phyloP scores from a whole-genome alignment of 257 asterid genomes.

The Salvia rosmarinus region DNA sequence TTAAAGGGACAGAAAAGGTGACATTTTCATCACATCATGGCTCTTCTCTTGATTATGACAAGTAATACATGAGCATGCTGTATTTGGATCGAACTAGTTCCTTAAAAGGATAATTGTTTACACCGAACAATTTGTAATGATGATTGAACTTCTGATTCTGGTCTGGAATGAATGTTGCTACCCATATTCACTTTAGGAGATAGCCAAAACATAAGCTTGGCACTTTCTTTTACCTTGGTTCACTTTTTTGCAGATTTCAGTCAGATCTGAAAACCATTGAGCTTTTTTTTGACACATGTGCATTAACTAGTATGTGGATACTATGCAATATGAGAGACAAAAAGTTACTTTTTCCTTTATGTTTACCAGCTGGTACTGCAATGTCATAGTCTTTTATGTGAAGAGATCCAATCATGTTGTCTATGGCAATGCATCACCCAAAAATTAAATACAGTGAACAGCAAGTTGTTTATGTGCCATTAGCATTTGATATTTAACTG shows the following conservation, averaged over 20 bases:
- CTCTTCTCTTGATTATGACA: slow-evolving; percentile 30
- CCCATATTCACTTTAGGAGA: slow-evolving; percentile 1
- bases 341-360: no score
- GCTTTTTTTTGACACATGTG: not conserved
- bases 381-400: slow-evolving; percentile 10
- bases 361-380: no score
- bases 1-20: slow-evolving; percentile 96
- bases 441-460: no score
- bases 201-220: not conserved
- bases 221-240: not conserved
- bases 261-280: not conserved
- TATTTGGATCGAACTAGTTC: slow-evolving; percentile 11
- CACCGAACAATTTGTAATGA: not conserved
- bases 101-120: not conserved
- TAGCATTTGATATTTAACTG: not conserved
- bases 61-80: not conserved
- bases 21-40: slow-evolving; percentile 25
- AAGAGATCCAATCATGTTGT: not conserved
- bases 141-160: slow-evolving; percentile 15
- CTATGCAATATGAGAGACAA: no score
- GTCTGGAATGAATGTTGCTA: slow-evolving; percentile 16
- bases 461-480: no score
- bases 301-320: not conserved
- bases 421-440: not conserved
- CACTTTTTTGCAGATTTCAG: not conserved